phyloP scores from a whole-genome alignment of 192 early-diverging fungal species.

The Pilaira anomala region DNA sequence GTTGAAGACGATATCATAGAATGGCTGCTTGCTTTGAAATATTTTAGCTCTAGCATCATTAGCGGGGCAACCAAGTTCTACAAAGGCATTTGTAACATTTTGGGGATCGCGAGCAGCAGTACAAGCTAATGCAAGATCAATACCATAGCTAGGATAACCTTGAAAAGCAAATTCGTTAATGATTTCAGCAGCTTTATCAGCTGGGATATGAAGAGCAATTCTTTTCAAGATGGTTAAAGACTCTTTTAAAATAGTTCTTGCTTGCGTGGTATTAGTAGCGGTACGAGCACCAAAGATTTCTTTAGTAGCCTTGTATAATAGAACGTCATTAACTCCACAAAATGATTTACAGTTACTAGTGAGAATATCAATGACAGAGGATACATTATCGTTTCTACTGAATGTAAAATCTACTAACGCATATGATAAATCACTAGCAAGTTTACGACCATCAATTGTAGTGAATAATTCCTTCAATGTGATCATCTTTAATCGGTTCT shows the following conservation, averaged over 20 bases:
- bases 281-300: not conserved
- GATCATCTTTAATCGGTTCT: not conserved
- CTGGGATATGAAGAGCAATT: not conserved
- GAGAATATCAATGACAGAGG: slow-evolving; percentile 5
- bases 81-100: not conserved
- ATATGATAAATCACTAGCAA: not conserved
- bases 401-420: not conserved
- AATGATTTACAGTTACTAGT: slow-evolving; percentile 1
- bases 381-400: not conserved
- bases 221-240: not conserved
- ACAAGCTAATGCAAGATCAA: slow-evolving; percentile 1
- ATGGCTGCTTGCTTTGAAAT: not conserved
- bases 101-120: not conserved
- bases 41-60: not conserved
- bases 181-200: not conserved
- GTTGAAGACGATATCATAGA: slow-evolving; percentile 5
- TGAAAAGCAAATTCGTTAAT: not conserved
- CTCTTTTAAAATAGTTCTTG: not conserved
- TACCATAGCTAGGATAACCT: not conserved
- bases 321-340: slow-evolving; percentile 1
- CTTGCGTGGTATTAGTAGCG: not conserved
- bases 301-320: not conserved
- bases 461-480: not conserved
- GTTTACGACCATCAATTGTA: slow-evolving; percentile 1
- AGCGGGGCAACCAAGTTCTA: not conserved